phyloP scores from a whole-genome alignment of 2,329 filamentous ascomycete genomes.

The Furcasterigmium sp. region DNA sequence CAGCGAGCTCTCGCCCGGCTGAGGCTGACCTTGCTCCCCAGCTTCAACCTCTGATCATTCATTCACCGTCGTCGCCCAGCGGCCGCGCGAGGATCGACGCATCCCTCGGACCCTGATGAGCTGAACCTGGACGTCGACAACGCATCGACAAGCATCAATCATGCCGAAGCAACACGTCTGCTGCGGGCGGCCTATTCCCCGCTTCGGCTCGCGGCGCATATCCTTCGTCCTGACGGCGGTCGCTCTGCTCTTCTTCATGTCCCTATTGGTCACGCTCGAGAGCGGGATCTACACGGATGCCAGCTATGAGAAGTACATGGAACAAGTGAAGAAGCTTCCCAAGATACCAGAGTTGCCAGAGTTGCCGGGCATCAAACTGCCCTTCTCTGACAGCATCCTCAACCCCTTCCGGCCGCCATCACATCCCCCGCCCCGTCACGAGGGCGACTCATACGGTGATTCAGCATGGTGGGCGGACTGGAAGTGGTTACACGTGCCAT shows the following conservation, averaged over 20 bases:
- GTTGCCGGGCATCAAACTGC: slow-evolving; percentile 25
- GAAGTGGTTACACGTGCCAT: slow-evolving; percentile 80
- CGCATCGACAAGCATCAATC: slow-evolving; percentile 5
- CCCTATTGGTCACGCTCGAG: slow-evolving; percentile 47
- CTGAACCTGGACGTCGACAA: no score
- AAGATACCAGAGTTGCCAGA: neutral
- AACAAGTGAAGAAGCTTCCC: slow-evolving; percentile 42
- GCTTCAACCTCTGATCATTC: slow-evolving; percentile 2
- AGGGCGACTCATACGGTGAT: slow-evolving; percentile 72
- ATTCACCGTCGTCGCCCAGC: neutral
- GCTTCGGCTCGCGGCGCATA: slow-evolving; percentile 46
- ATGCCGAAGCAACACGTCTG: slow-evolving; percentile 27
- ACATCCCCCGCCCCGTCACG: slow-evolving; percentile 68
- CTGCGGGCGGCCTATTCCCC: slow-evolving; percentile 43
- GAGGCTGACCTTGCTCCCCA: neutral
- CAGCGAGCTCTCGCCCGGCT: neutral
- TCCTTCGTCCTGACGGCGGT: slow-evolving; percentile 45
- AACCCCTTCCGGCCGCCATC: slow-evolving; percentile 66
- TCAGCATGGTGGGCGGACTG: slow-evolving; percentile 84
- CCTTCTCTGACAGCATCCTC: slow-evolving; percentile 42
- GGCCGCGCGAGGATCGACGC: neutral
- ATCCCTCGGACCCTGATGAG: no score
- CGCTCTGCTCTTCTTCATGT: slow-evolving; percentile 47
- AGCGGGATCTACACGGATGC: slow-evolving; percentile 41
- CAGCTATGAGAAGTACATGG: slow-evolving; percentile 41